phyloP scores from a whole-genome alignment of 1,139 yeast species.

The Blastobotrys serpentis region DNA sequence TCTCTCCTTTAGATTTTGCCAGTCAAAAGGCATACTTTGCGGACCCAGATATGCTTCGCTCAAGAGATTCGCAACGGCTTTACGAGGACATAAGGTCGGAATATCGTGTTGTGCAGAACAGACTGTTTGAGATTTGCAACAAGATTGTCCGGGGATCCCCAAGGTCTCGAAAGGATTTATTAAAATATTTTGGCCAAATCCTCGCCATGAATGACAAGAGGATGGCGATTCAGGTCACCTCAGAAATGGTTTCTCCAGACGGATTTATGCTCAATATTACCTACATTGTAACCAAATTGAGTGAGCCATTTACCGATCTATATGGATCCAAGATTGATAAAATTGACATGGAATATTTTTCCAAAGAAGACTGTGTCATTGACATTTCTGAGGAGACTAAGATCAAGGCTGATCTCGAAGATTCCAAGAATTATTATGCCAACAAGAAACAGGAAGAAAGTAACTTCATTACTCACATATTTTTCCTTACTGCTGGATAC shows the following conservation, averaged over 20 bases:
- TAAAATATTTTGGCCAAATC: constrained; percentile 68
- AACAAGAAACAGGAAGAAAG: constrained; percentile 32
- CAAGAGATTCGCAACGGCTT: constrained; percentile 26
- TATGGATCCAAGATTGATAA: constrained; percentile 62
- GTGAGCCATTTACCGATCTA: constrained; percentile 79
- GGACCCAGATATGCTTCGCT: constrained; percentile 29
- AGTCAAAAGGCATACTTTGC: constrained; percentile 27
- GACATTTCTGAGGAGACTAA: constrained; percentile 81
- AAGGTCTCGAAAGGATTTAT: constrained; percentile 58
- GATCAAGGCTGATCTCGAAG: constrained; percentile 70
- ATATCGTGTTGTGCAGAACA: constrained; percentile 32
- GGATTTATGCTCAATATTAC: constrained; percentile 81
- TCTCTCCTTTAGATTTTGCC: constrained; percentile 62
- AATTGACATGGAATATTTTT: constrained; percentile 67
- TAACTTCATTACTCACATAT: constrained; percentile 87
- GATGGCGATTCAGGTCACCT: constrained; percentile 81
- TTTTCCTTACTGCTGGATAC: constrained; percentile 73
- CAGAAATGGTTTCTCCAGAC: constrained; percentile 65
- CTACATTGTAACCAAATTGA: constrained; percentile 62
- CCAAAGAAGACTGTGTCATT: constrained; percentile 47
- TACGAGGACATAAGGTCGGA: constrained; percentile 33
- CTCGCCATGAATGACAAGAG: constrained; percentile 82
- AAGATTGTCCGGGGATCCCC: constrained; percentile 75
- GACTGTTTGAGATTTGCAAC: constrained; percentile 65
- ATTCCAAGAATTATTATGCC: constrained; percentile 59